Percentiles rank a stretch among this genome's conserved stretches.
Evolutionary conservation across 1,284 basidiomycete genomes (phyloP).

Genomic region (Malassezia yamatoensis): DNA sequence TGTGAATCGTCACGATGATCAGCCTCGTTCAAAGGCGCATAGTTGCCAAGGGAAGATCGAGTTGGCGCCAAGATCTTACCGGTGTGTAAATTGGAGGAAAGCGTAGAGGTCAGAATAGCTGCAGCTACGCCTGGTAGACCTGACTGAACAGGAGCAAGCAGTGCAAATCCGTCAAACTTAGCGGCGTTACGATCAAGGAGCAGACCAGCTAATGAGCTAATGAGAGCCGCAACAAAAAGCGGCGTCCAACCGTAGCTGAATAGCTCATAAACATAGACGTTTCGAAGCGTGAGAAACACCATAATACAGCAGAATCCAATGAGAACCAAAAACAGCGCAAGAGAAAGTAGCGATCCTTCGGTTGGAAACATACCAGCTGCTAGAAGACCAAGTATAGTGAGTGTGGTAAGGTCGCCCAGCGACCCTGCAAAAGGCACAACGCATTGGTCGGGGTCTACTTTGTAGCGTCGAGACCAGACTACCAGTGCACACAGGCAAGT

Average conservation of each 20-base stretch:
- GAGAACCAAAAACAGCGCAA: slow-evolving; percentile 58
- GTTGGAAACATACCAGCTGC: slow-evolving; percentile 44
- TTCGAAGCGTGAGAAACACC: slow-evolving; percentile 55
- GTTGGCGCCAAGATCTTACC: slow-evolving; percentile 20
- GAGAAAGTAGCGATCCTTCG: slow-evolving; percentile 48
- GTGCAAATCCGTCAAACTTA: slow-evolving; percentile 72
- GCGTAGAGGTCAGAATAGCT: slow-evolving; percentile 77
- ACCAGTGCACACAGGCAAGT: slow-evolving; percentile 85
- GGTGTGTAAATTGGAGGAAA: slow-evolving; percentile 71
- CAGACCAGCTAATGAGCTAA: slow-evolving; percentile 80
- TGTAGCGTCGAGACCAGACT: slow-evolving; percentile 63
- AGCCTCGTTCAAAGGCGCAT: slow-evolving; percentile 3
- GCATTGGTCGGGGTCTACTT: slow-evolving; percentile 87
- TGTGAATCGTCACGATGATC: neutral
- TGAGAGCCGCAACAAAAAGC: slow-evolving; percentile 79
- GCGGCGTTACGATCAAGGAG: slow-evolving; percentile 80
- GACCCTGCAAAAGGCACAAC: slow-evolving; percentile 85
- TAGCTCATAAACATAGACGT: slow-evolving; percentile 60
- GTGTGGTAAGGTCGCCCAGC: slow-evolving; percentile 80
- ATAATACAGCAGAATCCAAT: slow-evolving; percentile 56
- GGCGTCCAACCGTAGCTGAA: slow-evolving; percentile 79
- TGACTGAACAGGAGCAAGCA: slow-evolving; percentile 78
- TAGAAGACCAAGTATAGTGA: slow-evolving; percentile 48
- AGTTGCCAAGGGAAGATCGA: slow-evolving; percentile 1
- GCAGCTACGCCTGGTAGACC: slow-evolving; percentile 65